Percentiles rank a stretch among this genome's conserved stretches.
Evolutionary conservation across 1,284 basidiomycete genomes (phyloP).

Genomic region (Fomitopsis pinicola): DNA sequence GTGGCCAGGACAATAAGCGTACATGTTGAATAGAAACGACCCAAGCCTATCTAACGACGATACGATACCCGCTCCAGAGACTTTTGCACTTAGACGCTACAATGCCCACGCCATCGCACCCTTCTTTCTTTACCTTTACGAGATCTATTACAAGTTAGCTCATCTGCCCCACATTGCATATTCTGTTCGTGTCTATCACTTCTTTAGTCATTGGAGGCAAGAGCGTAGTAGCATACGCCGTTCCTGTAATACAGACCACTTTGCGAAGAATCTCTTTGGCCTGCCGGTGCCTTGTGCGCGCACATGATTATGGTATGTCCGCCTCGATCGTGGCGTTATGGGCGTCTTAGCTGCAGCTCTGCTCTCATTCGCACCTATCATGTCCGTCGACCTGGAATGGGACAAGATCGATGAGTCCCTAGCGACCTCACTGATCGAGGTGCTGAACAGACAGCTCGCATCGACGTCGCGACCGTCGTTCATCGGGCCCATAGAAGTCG

Average conservation of each 20-base stretch:
- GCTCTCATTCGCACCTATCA: constrained; percentile 20
- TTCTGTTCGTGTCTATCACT: constrained; percentile 12
- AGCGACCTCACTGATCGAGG: constrained; percentile 64
- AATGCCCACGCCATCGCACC: constrained; percentile 2
- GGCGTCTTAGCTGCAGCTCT: neutral
- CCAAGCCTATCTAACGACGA: constrained; percentile 25
- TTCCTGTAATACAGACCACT: constrained; percentile 15
- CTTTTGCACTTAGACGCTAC: constrained; percentile 19
- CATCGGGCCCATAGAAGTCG: constrained; percentile 87
- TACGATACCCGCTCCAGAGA: constrained; percentile 26
- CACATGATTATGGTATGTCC: neutral
- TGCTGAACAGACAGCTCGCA: constrained; percentile 79
- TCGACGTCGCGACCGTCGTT: constrained; percentile 80
- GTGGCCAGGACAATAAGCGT: constrained; percentile 15
- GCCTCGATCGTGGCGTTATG: neutral
- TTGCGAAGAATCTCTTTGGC: neutral
- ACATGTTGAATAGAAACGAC: constrained; percentile 21
- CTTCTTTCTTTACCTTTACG: constrained; percentile 10
- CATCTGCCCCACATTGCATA: constrained; percentile 13
- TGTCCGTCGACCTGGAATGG: constrained; percentile 85
- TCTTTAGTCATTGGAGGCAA: constrained; percentile 13
- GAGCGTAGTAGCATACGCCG: constrained; percentile 17
- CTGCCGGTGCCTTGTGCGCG: neutral
- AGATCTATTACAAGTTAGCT: constrained; percentile 21
- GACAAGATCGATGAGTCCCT: constrained; percentile 68